Evolutionary conservation across 1,139 yeast genomes (phyloP).

Genomic region (Blastobotrys indianensis): DNA sequence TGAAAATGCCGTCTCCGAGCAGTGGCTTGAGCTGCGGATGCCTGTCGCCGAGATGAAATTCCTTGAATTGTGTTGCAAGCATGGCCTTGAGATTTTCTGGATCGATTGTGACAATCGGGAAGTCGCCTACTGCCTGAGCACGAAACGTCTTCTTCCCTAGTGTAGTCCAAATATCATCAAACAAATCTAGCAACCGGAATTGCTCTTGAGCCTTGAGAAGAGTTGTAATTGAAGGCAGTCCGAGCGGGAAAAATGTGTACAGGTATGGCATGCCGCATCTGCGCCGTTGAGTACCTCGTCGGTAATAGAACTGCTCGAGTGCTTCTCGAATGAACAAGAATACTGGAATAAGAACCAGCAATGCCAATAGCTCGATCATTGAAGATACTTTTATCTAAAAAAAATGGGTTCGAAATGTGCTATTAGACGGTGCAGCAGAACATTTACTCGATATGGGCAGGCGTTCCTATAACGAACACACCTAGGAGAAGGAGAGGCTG

Average conservation of each 20-base stretch:
- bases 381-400: background rate
- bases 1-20: slow-evolving; percentile 53
- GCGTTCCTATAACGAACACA: too few species aligned
- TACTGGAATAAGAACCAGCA: background rate
- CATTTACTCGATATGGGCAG: too few species aligned
- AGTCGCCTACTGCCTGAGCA: slow-evolving; percentile 12
- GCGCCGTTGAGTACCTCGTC: background rate
- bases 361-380: background rate
- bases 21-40: slow-evolving; percentile 40
- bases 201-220: slow-evolving; percentile 9
- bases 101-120: slow-evolving; percentile 36
- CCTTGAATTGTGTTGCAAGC: slow-evolving; percentile 40
- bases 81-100: slow-evolving; percentile 42
- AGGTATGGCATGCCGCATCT: slow-evolving; percentile 7
- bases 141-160: slow-evolving; percentile 14
- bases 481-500: too few species aligned
- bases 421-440: too few species aligned
- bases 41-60: slow-evolving; percentile 46
- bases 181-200: slow-evolving; percentile 3
- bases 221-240: slow-evolving; percentile 7
- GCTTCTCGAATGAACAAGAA: slow-evolving; percentile 1
- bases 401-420: too few species aligned
- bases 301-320: slow-evolving; percentile 1
- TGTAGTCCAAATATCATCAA: slow-evolving; percentile 5
- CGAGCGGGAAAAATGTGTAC: slow-evolving; percentile 26